phyloP scores from a whole-genome alignment of 2,329 filamentous ascomycete genomes.

The Pestalotiopsis sp. region DNA sequence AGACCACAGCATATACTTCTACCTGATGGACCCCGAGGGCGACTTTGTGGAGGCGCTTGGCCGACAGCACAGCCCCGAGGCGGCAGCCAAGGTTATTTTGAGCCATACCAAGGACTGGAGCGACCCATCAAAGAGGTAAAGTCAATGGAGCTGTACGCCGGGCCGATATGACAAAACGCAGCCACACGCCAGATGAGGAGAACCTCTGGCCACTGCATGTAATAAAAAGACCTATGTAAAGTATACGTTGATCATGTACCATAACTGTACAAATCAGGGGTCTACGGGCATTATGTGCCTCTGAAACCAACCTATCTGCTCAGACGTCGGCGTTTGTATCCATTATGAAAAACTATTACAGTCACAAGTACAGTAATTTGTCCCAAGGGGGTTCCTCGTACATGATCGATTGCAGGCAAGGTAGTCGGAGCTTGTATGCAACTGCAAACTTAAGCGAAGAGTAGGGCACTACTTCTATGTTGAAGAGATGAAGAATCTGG shows the following conservation, averaged over 20 bases:
- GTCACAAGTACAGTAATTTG: too few relatives aligned
- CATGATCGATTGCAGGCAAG: too few relatives aligned
- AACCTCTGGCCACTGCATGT: neutral
- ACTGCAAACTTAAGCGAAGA: too few relatives aligned
- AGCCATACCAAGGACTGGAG: slow-evolving; percentile 75
- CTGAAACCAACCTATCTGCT: neutral
- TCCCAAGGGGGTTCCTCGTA: too few relatives aligned
- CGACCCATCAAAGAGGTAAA: slow-evolving; percentile 15
- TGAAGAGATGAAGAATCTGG: too few relatives aligned
- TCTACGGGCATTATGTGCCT: neutral
- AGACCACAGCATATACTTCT: slow-evolving; percentile 99
- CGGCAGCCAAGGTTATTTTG: slow-evolving; percentile 79
- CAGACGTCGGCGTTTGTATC: neutral
- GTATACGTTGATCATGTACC: neutral
- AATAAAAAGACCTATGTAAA: neutral
- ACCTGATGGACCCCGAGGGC: slow-evolving; percentile 97
- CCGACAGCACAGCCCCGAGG: slow-evolving; percentile 86
- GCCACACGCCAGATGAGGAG: neutral
- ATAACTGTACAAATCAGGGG: neutral
- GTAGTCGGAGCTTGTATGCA: too few relatives aligned
- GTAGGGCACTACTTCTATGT: too few relatives aligned
- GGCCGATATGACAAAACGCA: neutral
- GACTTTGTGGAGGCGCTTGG: slow-evolving; percentile 98
- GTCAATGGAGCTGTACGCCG: neutral
- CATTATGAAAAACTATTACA: neutral